Base-by-base conservation (phyloP, 257 asterid species). In the Apocynum venetum region DNA sequence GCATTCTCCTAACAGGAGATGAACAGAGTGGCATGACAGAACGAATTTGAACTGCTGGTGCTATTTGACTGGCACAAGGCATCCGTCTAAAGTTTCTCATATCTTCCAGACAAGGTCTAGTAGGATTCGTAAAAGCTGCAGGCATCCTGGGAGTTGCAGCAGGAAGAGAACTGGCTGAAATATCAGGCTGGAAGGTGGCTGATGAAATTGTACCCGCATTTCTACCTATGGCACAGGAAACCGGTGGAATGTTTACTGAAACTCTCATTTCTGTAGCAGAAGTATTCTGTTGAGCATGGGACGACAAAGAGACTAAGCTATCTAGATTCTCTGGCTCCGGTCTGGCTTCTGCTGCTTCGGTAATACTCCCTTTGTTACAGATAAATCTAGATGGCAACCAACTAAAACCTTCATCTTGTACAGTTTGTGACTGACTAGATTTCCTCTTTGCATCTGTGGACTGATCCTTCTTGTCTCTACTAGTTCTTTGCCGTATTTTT, bases 41-140 rank as follows among this genome's bases (percentile, higher is more conserved):
- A 8, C 81, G 80, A 40, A 81, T 72, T 44, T 81, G 84, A 64
- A 77, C 84, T 46, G 78, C 79, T 1, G 78, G 81, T 4, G 81
- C 84, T 48, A 81, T 77, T 51, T 60, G 63, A 41, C 72, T 64
- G 20, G 75, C 77, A 13, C 80, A 72, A 14, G 76, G 61, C 65
- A 52, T 40, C 1, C 51, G 51, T 3, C 55, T 41, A 4, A 41
- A 44, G 19, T 17, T 70, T 19, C 69, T 53, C 53, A 10, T 44
- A 19, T 57, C 55, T 74, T 55, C 82, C 0, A 53, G 56, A 38
- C 52, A 20, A 19, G 82, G 78, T 47, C 81, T 71, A 35, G 66
- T 49, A 8, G 69, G 25, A 56, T 9, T 10, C 13, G 53, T 41
- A 20, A 66, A 43, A 43, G 11, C 75, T 51, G 80, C 80, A 76